Evolutionary conservation across 2,329 filamentous ascomycete genomes (phyloP), one percentile per base, ranked within the genome.

Genomic region (Fusarium solani-melongenae): DNA sequence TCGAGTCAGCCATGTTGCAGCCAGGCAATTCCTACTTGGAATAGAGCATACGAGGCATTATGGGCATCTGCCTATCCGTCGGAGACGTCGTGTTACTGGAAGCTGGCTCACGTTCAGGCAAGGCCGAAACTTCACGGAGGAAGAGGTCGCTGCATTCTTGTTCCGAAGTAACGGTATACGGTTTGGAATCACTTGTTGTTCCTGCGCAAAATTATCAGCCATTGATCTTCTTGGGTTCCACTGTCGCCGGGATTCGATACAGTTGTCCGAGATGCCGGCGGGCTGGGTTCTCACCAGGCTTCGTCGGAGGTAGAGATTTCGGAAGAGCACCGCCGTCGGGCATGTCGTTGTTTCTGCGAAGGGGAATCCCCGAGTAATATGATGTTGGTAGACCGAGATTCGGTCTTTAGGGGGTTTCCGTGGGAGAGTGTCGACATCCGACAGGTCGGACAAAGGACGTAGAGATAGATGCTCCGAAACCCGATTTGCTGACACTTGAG

Each of bases 81-180:
- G 73, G 63, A 5, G 66, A 57, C 8, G 51, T 49, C 24, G 69
- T 60, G 39, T 24, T 44, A 6, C 55, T 67, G n/a, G 36, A 22
- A 5, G 29, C 20, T 22, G 68, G 51, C 51, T 80, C 79, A 5
- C 79, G 71, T 59, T 79, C 79, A 8, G 76, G 77, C 3, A 81
- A 56, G 3, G 77, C 75, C 6, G 67, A 67, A 5, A 81, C 34
- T 5, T 79, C 79, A 22, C 71, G 65, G 4, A 74, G 68, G 0
- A 81, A 60, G 3, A 79, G 66, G 0, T 77, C 66, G 7, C 56
- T 53, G 15, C 76, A 81, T 9, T 80, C 79, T 9, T 75, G 66
- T 55, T 79, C 79, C 4, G 79, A 79, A 3, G 59, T 77, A 7
- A 79, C 59, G 0, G 64, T 57, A 9, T 77, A 66, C 0, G 59